Base-by-base conservation (phyloP, 1,284 basidiomycete species). In the Phellinidium pouzarii region DNA sequence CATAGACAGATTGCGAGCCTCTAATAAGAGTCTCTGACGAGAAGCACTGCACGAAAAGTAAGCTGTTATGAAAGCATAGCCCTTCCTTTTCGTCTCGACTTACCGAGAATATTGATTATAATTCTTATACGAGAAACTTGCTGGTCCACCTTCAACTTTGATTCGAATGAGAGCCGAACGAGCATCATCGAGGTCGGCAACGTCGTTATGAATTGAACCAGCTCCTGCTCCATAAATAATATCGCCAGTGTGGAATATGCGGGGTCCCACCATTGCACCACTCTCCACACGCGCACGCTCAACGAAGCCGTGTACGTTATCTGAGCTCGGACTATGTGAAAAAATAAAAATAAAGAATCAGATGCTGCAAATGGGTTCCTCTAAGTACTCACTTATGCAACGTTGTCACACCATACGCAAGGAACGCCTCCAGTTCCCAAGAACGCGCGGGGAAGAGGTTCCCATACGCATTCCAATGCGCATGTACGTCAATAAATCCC, bases 321-420 rank as follows among this genome's bases (percentile, higher is more conserved):
- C 72, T 41, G 79, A 69, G 58, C 82, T 86, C 3, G 84, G 84
- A 59, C 84, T 86, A 37, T 25, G 54, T 31, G 34, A 20, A 52
- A 34, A 19, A n/a, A n/a, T 27, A 17, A 11, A 19, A 19, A 8
- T 17, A 34, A 43, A 8, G 7, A 5, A 6, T n/a, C 22, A 26
- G 23, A 12, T 17, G 36, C 49, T 19, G 20, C 11, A 36, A 49
- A 12, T 23, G 7, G 31, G 2, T 3, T 3, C 14, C 12, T 25
- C n/a, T 25, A 14, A 11, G 31, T 12, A 65, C 74, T 50, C 60
- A 87, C 83, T 87, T 87, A 71, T 87, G 85, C 53, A 87, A 60
- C 1, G 84, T 86, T 0, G 84, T 87, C 6, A 87, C 76, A n/a
- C 84, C 84, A 59, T 86, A 86, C 0, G 84, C 81, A 26, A 87